Conservation (phyloP, 2,329 filamentous ascomycete species). For the Sarocladium brachiariae region DNA sequence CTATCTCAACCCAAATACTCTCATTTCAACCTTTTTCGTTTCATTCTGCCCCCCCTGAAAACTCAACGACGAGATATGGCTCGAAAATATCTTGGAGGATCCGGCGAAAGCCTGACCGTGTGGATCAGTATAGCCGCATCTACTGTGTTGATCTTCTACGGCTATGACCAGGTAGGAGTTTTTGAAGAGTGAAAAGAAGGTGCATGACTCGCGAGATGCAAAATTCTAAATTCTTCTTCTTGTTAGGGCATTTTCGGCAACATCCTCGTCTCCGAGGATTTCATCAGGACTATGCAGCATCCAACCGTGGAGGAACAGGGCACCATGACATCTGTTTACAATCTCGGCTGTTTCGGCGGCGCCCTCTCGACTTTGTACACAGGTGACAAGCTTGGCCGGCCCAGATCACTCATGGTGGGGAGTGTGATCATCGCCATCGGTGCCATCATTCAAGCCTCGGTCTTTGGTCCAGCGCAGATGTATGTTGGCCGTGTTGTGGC, state of each 20-base stretch:
- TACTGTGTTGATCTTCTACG: slow-evolving; percentile 44
- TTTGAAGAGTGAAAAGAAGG: no score
- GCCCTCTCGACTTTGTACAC: slow-evolving; percentile 31
- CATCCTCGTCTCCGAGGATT: slow-evolving; percentile 20
- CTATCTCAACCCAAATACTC: no score
- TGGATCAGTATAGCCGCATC: slow-evolving; percentile 45
- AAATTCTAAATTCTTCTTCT: no score
- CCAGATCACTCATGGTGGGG: slow-evolving; percentile 25
- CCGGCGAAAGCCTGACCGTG: slow-evolving; percentile 41
- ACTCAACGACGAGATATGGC: slow-evolving; percentile 4
- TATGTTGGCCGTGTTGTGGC: slow-evolving; percentile 24
- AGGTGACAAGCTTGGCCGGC: slow-evolving; percentile 39
- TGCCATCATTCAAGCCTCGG: slow-evolving; percentile 12
- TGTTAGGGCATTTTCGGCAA: slow-evolving; percentile 25
- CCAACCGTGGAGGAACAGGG: slow-evolving; percentile 12
- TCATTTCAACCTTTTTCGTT: no score
- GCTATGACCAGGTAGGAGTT: slow-evolving; percentile 30
- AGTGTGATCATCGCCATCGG: slow-evolving; percentile 10
- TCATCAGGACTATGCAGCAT: slow-evolving; percentile 16
- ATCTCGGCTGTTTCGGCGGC: slow-evolving; percentile 42
- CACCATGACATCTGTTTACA: slow-evolving; percentile 29
- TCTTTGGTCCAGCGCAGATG: slow-evolving; percentile 13
- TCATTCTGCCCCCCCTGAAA: no score
- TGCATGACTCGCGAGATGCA: no score
- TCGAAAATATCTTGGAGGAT: slow-evolving; percentile 40